These are phyloP conservation scores for Geotrichum ghanense DNA, from an alignment of 805 yeast species.

Conservation along the genomic window DNA sequence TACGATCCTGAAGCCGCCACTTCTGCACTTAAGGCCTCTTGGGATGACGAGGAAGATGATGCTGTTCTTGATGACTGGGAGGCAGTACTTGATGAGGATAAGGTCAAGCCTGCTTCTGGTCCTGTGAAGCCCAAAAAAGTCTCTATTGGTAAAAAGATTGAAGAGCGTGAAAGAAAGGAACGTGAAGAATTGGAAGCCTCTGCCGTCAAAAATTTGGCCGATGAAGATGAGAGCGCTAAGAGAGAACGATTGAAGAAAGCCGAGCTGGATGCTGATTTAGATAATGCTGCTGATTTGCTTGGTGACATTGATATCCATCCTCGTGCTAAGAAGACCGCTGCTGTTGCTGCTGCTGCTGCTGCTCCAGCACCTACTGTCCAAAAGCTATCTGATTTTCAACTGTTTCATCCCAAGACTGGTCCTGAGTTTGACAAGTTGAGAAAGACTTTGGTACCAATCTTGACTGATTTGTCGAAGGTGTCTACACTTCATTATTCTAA, in stretches of 20 bases:
- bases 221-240: slow-evolving; percentile 63
- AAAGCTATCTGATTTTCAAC: slow-evolving; percentile 34
- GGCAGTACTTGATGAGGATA: slow-evolving; percentile 41
- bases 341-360: slow-evolving; percentile 27
- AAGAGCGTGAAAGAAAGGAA: slow-evolving; percentile 30
- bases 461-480: slow-evolving; percentile 48
- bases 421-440: slow-evolving; percentile 69
- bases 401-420: slow-evolving; percentile 74
- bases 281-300: slow-evolving; percentile 86
- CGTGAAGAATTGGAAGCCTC: slow-evolving; percentile 38
- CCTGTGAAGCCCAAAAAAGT: slow-evolving; percentile 34
- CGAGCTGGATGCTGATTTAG: slow-evolving; percentile 75
- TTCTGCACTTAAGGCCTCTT: slow-evolving; percentile 49
- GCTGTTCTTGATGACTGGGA: slow-evolving; percentile 95
- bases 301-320: slow-evolving; percentile 43
- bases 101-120: slow-evolving; percentile 23
- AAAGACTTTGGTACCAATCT: slow-evolving; percentile 53
- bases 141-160: slow-evolving; percentile 30
- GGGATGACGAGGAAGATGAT: slow-evolving; percentile 55
- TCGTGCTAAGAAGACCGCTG: slow-evolving; percentile 36
- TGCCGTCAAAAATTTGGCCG: slow-evolving; percentile 30
- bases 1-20: slow-evolving; percentile 51
- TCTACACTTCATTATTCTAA: slow-evolving; percentile 59
- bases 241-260: slow-evolving; percentile 66
- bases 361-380: slow-evolving; percentile 22